Conservation (phyloP, 2,329 filamentous ascomycete genomes). For the Fusarium piperis region DNA sequence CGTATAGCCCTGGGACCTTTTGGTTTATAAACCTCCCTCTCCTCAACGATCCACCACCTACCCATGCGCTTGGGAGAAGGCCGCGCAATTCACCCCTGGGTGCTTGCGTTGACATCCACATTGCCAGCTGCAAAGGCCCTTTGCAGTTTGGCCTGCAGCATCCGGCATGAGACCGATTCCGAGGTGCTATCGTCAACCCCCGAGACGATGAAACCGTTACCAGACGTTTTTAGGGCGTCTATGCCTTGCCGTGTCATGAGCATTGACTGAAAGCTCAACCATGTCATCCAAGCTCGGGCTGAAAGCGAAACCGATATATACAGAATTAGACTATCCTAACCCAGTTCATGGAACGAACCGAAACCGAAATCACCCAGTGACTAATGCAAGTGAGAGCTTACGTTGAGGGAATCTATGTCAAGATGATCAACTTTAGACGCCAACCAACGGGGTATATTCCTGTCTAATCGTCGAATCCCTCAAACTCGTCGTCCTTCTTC, state of each 20-base stretch:
- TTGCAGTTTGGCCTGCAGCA: not conserved
- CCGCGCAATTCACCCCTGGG: not conserved
- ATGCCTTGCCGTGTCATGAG: not conserved
- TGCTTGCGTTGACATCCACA: not conserved
- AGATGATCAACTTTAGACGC: not conserved
- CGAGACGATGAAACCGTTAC: not conserved
- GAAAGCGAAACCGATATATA: not conserved
- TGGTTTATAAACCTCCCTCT: not conserved
- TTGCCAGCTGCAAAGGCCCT: not conserved
- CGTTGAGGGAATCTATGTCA: not conserved
- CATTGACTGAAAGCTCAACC: no score
- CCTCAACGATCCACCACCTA: not conserved
- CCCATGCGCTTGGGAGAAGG: not conserved
- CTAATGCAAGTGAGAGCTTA: not conserved
- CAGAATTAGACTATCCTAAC: not conserved
- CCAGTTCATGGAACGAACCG: not conserved
- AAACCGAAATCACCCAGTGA: not conserved
- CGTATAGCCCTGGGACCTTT: constrained; percentile 15
- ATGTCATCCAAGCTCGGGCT: not conserved
- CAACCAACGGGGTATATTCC: constrained; percentile 41
- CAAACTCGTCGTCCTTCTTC: constrained; percentile 62
- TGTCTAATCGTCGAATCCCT: constrained; percentile 64
- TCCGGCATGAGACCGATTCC: not conserved
- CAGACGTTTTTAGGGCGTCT: not conserved
- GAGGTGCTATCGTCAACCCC: not conserved